These are phyloP conservation scores for Pythium insidiosum DNA, from an alignment of 352 stramenopile genomes.

Conservation along the genomic window DNA sequence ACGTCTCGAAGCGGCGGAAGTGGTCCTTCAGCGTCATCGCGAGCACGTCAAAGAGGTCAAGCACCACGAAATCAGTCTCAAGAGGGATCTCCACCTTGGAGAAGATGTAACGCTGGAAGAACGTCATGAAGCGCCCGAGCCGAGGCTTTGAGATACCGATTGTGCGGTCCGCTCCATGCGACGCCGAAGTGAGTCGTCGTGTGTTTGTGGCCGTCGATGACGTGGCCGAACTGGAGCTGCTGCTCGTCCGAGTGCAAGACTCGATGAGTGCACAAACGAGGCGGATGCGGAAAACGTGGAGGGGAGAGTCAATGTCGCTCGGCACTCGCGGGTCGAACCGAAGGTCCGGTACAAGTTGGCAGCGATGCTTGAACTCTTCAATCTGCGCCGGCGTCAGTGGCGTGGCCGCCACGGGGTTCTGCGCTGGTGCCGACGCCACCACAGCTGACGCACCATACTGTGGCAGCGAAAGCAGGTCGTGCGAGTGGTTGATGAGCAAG, in stretches of 20 bases:
- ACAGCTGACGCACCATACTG: constrained; percentile 25
- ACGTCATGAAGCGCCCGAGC: constrained; percentile 86
- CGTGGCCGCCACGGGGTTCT: background rate
- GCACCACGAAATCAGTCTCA: constrained; percentile 90
- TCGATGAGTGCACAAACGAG: constrained; percentile 93
- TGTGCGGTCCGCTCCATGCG: constrained; percentile 53
- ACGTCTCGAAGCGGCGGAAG: constrained; percentile 62
- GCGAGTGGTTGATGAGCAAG: constrained; percentile 92
- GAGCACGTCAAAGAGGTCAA: constrained; percentile 76
- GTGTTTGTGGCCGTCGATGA: background rate
- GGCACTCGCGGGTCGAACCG: constrained; percentile 84
- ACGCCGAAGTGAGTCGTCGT: background rate
- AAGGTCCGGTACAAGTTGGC: constrained; percentile 65
- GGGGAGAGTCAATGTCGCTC: constrained; percentile 85
- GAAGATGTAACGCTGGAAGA: constrained; percentile 96
- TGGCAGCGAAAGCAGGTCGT: constrained; percentile 82
- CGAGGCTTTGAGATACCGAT: constrained; percentile 78
- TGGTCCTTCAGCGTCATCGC: constrained; percentile 46
- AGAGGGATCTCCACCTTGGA: constrained; percentile 92
- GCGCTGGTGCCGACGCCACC: background rate
- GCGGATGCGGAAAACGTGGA: constrained; percentile 91
- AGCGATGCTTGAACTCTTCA: constrained; percentile 54
- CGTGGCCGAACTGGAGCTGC: constrained; percentile 2
- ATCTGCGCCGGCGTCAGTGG: constrained; percentile 23
- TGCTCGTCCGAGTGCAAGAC: constrained; percentile 47